Percentiles rank a stretch among this genome's conserved stretches.
phyloP scores from a whole-genome alignment of 345 rosid genomes.

The Dovyalis caffra region DNA sequence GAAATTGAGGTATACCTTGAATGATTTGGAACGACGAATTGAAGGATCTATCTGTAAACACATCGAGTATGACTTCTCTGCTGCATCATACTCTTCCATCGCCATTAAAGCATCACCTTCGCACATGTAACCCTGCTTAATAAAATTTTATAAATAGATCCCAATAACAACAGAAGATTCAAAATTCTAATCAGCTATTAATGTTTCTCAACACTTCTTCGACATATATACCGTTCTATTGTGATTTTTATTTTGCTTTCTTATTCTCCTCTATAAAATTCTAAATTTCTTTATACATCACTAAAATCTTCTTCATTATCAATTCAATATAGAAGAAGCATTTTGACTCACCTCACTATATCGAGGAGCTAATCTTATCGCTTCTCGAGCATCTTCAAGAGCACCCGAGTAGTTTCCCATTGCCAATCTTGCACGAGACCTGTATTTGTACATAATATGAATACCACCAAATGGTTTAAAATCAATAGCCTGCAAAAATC shows the following conservation, averaged over 20 bases:
- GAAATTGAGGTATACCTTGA: conserved; percentile 48
- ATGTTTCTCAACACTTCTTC: too few species aligned
- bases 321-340: neutral
- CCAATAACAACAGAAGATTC: neutral
- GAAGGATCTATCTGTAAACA: conserved; percentile 70
- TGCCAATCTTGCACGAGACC: conserved; percentile 74
- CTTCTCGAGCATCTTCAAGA: conserved; percentile 69
- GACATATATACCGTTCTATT: too few species aligned
- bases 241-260: neutral
- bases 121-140: conserved; percentile 58
- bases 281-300: too few species aligned
- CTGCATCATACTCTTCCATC: conserved; percentile 57
- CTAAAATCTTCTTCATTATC: too few species aligned
- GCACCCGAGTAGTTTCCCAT: conserved; percentile 59
- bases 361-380: conserved; percentile 49
- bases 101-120: conserved; percentile 79
- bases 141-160: neutral
- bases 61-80: conserved; percentile 58
- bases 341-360: conserved; percentile 49
- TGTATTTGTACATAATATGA: conserved; percentile 61
- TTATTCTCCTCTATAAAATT: neutral
- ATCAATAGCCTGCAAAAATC: conserved; percentile 57
- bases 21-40: conserved; percentile 65
- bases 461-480: conserved; percentile 71
- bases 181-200: too few species aligned